Evolutionary conservation across 176 grass and related monocot genomes (phyloP), one percentile per base, ranked within the genome.

Genomic region (Puccinellia tenuiflora): DNA sequence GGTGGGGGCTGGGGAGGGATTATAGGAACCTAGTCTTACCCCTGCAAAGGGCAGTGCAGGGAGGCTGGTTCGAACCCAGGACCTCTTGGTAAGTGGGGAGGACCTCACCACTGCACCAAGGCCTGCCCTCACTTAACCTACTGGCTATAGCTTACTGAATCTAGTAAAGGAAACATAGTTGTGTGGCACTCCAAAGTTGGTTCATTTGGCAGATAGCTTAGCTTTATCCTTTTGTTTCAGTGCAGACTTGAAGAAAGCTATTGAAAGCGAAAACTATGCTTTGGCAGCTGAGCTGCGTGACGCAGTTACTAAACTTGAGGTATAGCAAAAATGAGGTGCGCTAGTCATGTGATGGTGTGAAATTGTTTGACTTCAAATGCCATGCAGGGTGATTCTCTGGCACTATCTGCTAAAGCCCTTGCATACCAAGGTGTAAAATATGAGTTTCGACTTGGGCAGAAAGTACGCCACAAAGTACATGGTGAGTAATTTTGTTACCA

Each of bases 231-330:
- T 78, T 62, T 87, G 25, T 79, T 93, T 77, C 89, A 98, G 96
- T 83, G 90, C 96, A 90, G 96, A 95, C 70, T 88, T 98, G 87
- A 83, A 98, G 80, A 98, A 98, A 68, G 92, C 96, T 78, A 84
- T 93, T 85, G 89, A 95, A 61, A 88, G 66, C 59, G 93, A 98
- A 90, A 95, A 98, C 84, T 98, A 98, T 87, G 82, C 83, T 87
- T 70, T 88, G 63, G 96, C 96, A 83, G 92, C 96, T 79, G 79
- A 90, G 69, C 77, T 95, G 51, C 96, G 91, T 65, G 90, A 98
- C 85, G 77, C 91, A 87, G 82, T 98, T 21, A 38, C 89, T 80
- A 93, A 93, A 87, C 88, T 95, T 85, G 96, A 98, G 92, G 96
- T 98, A 93, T 77, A 86, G 13, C 67, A 72, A 77, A 81, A 43